Evolutionary conservation across 1,284 basidiomycete genomes (phyloP), one percentile per base, ranked within the genome.

Genomic region (Schizophyllum amplum): DNA sequence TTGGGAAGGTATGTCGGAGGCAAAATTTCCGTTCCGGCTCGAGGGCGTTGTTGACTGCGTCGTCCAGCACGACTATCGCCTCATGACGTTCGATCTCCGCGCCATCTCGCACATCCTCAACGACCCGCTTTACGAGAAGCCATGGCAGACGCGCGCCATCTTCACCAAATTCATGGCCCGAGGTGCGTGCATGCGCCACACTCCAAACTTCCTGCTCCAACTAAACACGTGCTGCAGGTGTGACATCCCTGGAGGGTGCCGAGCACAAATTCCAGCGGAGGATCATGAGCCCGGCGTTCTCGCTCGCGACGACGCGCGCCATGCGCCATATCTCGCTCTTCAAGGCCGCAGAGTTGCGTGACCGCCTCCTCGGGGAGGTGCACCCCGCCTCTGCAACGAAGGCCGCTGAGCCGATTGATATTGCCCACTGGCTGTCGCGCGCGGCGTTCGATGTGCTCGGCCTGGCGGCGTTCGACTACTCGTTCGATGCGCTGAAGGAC

Each of bases 371-470:
- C 17, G 33, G 76, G 78, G 70, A 71, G 24, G 63, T 60, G 50
- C 64, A 73, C 20, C 60, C 75, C 48, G 60, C 60, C 13, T 55
- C 61, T 17, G 27, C 24, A 21, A 60, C 57, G 13, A 57, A 61
- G 7, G 33, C 60, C 26, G 56, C 60, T 6, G 56, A 57, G 13
- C 64, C 68, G 9, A 66, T 81, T 49, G 76, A 81, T 57, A 68
- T 79, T 33, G 67, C 72, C 6, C 74, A 75, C 59, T 81, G 79
- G 77, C 64, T 77, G 15, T 75, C 76, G 21, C 73, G 78, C 15
- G 76, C 76, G 1, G 72, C 77, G 6, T 79, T 82, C 55, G 79
- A 82, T 60, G 72, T 79, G 4, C 77, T 81, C 50, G 79, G 79
- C 15, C 69, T 80, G 9, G 71, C 75, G 17, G 78, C 75, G 11